These are phyloP conservation scores for Coleophoma eucalyptorum DNA, from an alignment of 2,329 filamentous ascomycete species.

Conservation along the genomic window DNA sequence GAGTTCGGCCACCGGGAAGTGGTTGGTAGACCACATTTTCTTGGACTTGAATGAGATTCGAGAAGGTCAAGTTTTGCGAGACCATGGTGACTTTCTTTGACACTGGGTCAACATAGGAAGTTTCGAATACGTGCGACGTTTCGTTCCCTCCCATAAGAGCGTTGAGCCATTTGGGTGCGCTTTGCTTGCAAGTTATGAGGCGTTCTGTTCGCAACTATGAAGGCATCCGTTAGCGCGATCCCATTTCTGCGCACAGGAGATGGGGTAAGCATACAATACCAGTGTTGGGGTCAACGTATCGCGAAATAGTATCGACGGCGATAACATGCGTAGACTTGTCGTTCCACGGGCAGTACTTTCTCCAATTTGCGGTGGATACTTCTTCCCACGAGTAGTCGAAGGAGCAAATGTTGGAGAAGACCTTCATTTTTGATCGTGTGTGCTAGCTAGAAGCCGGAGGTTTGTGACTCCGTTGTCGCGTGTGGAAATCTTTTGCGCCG, in stretches of 20 bases:
- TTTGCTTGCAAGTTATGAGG: slow-evolving; percentile 58
- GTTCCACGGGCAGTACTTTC: slow-evolving; percentile 98
- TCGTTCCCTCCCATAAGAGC: slow-evolving; percentile 75
- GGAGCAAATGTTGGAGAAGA: slow-evolving; percentile 85
- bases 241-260: background rate
- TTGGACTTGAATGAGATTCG: slow-evolving; percentile 84
- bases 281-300: slow-evolving; percentile 58
- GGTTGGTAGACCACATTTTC: slow-evolving; percentile 90
- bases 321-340: slow-evolving; percentile 96
- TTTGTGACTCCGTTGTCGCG: background rate
- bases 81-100: slow-evolving; percentile 93
- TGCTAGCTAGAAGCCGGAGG: slow-evolving; percentile 5
- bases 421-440: slow-evolving; percentile 67
- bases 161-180: slow-evolving; percentile 77
- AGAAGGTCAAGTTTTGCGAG: slow-evolving; percentile 90
- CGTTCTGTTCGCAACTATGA: slow-evolving; percentile 65
- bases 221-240: no score
- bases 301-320: slow-evolving; percentile 87
- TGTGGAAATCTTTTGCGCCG: background rate
- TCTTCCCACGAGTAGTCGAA: slow-evolving; percentile 99
- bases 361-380: slow-evolving; percentile 96
- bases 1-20: slow-evolving; percentile 53
- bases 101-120: slow-evolving; percentile 85
- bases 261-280: slow-evolving; percentile 54
- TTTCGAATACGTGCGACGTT: slow-evolving; percentile 88